Evolutionary conservation across 192 early-diverging fungal species (phyloP).

Genomic region (Entomortierella chlamydospora): DNA sequence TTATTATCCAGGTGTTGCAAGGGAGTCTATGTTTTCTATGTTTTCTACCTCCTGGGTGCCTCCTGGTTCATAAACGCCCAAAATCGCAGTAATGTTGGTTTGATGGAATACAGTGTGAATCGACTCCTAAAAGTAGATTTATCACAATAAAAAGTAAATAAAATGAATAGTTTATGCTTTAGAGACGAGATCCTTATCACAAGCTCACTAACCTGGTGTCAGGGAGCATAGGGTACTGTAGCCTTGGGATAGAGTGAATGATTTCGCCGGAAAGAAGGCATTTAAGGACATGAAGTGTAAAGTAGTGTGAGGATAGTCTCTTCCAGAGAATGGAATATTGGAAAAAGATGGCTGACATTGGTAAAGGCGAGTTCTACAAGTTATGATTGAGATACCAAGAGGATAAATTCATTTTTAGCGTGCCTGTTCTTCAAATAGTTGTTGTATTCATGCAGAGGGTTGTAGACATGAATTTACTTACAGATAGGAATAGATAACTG

Average conservation of each 20-base stretch:
- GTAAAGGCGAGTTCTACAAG: constrained; percentile 75
- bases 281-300: constrained; percentile 78
- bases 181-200: neutral
- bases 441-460: no score
- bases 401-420: neutral
- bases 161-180: neutral
- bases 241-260: constrained; percentile 81
- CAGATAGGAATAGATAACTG: constrained; percentile 54
- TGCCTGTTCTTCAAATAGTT: no score
- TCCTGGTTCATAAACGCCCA: constrained; percentile 35
- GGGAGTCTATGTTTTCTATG: no score
- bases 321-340: constrained; percentile 90
- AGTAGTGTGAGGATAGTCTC: constrained; percentile 82
- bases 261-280: constrained; percentile 85
- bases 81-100: constrained; percentile 27
- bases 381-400: neutral
- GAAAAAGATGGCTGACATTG: constrained; percentile 85
- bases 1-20: no score
- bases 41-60: neutral
- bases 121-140: constrained; percentile 8
- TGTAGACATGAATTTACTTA: constrained; percentile 11
- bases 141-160: neutral
- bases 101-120: constrained; percentile 35
- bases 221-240: constrained; percentile 85
- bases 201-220: constrained; percentile 58